Evolutionary conservation across 139 green algal genomes (phyloP).

Genomic region (Coelastrella sp.): DNA sequence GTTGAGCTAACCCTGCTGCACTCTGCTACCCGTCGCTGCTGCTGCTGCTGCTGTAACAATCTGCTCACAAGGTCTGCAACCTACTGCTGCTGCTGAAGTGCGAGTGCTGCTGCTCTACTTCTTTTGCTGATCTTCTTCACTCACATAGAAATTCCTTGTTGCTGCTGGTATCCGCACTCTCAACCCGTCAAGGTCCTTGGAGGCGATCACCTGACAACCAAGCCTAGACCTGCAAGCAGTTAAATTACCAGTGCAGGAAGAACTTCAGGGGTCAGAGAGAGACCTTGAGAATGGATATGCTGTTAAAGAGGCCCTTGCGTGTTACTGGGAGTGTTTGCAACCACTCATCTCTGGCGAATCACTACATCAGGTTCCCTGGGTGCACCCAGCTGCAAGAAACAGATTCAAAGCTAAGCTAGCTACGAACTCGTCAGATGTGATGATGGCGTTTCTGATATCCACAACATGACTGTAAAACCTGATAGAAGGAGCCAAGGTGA

Average conservation of each 20-base stretch:
- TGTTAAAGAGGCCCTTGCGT: too few relatives aligned
- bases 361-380: too few relatives aligned
- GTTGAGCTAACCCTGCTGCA: too few relatives aligned
- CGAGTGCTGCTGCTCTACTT: background rate
- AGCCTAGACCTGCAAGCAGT: slow-evolving; percentile 90
- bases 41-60: background rate
- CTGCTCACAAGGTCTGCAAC: background rate
- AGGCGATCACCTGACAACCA: slow-evolving; percentile 94
- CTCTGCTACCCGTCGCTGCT: background rate
- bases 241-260: background rate
- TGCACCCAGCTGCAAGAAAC: too few relatives aligned
- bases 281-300: too few relatives aligned
- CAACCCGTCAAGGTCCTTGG: slow-evolving; percentile 93
- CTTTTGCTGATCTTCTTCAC: slow-evolving; percentile 35
- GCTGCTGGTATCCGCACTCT: slow-evolving; percentile 92
- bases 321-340: too few relatives aligned
- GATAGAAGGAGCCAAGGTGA: too few relatives aligned
- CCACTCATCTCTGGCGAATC: too few relatives aligned
- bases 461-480: too few relatives aligned
- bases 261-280: background rate
- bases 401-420: too few relatives aligned
- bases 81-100: background rate
- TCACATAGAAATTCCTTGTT: slow-evolving; percentile 91
- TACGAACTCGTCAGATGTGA: too few relatives aligned
- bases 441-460: too few relatives aligned